Evolutionary conservation across 228 moss, liverwort and hornwort genomes (phyloP), one percentile per base, ranked within the genome.

Genomic region (Sphagnum magellanicum): DNA sequence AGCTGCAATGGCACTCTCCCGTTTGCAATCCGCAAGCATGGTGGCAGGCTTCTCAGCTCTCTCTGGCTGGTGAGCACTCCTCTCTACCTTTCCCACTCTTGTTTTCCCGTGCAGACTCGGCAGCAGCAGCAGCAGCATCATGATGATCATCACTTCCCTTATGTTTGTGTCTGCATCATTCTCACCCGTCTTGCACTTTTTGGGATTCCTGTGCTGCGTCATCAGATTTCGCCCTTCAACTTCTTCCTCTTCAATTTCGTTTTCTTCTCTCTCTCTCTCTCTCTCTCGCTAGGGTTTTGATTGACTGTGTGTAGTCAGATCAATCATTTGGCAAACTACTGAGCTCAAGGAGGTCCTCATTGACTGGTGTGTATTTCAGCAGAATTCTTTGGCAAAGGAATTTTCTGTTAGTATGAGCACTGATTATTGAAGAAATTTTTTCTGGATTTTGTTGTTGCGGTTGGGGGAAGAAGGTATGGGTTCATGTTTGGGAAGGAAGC

Each of bases 401-500:
- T 64, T 32, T 32, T 32, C 32, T 32, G 32, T 32, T 32, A 32
- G 32, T 32, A 2, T 32, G 32, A 32, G 32, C 47, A 16, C 50
- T 77, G 51, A 69, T 32, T 5, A 32, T 32, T 32, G 32, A 50
- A 66, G 5, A 14, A 10, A 63, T 4, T 0, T 8, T 16, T 15
- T 63, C 9, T 16, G 16, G 15, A 63, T 48, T 9, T 63, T 10
- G 9, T 16, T 63, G 63, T 16, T 16, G 32, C 53, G 49, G 63
- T 59, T 55, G 8, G 8, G 16, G 67, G n/a, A 49, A 49, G 50
- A 73, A 87, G 94, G 94, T 94, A 94, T 66, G 94, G 94, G 14
- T 94, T 76, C 84, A 94, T 91, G 91, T 91, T 90, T 75, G 94
- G 94, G 72, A 94, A 83, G 77, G 94, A 94, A 78, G 69, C 88